These are phyloP conservation scores for Deuterostichococcus epilithicus DNA, from an alignment of 139 green algal genomes.

Conservation along the genomic window DNA sequence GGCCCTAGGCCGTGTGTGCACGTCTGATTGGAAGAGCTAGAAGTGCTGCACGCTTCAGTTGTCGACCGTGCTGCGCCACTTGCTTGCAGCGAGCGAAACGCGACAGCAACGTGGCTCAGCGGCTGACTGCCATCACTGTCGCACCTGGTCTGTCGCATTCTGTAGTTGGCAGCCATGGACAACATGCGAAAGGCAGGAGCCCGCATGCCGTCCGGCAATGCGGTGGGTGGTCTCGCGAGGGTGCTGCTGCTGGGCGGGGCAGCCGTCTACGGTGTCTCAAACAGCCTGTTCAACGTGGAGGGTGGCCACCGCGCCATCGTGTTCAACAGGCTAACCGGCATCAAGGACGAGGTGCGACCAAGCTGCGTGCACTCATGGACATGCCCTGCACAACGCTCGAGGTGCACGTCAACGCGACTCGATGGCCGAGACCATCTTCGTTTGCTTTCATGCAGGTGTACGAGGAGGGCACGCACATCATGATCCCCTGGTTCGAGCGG, in stretches of 20 bases:
- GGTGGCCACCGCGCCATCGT: slow-evolving; percentile 96
- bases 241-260: slow-evolving; percentile 41
- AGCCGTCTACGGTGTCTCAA: slow-evolving; percentile 63
- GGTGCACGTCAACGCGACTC: no score
- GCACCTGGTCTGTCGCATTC: background rate
- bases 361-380: no score
- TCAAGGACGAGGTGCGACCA: slow-evolving; percentile 85
- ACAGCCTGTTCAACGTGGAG: slow-evolving; percentile 98
- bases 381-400: no score
- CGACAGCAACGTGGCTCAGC: no score
- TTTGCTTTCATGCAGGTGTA: slow-evolving; percentile 73
- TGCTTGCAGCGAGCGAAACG: no score
- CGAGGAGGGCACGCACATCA: slow-evolving; percentile 93
- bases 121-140: no score
- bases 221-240: slow-evolving; percentile 16
- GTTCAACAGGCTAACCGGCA: slow-evolving; percentile 92
- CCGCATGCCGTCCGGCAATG: slow-evolving; percentile 18
- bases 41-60: no score
- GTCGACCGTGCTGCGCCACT: no score
- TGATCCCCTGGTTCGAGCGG: slow-evolving; percentile 97
- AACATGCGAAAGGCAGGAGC: slow-evolving; percentile 26
- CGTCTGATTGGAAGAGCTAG: no score
- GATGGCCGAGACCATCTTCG: no score
- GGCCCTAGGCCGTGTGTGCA: no score
- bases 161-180: slow-evolving; percentile 10